Conservation (phyloP, 2,329 filamentous ascomycete genomes). For the Pseudopithomyces chartarum region DNA sequence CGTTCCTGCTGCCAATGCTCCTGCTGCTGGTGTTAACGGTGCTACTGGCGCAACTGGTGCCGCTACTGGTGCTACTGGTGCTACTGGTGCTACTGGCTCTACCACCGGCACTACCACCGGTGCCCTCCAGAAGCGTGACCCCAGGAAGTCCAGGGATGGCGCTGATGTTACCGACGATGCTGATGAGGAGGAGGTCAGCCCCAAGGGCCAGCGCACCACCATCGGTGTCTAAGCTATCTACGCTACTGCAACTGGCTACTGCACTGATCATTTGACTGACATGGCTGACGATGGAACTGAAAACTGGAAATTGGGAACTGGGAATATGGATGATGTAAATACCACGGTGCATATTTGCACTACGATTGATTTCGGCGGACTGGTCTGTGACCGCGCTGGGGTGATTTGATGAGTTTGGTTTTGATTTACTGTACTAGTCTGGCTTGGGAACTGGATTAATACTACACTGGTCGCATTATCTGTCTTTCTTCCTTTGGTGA, state of each 20-base stretch:
- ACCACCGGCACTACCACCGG: conserved; percentile 8
- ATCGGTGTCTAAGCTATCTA: conserved; percentile 9
- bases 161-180: conserved; percentile 36
- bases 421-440: neutral
- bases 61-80: conserved; percentile 1
- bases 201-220: conserved; percentile 15
- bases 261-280: neutral
- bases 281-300: neutral
- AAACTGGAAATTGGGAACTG: neutral
- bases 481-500: neutral
- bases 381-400: conserved; percentile 11
- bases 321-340: neutral
- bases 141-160: conserved; percentile 18
- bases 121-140: conserved; percentile 24
- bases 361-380: neutral
- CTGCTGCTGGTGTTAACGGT: conserved; percentile 1
- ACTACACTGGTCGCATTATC: conserved; percentile 1
- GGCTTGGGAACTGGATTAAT: conserved; percentile 8
- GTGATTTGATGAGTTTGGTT: neutral
- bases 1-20: neutral
- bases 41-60: conserved; percentile 1
- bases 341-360: neutral
- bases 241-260: neutral
- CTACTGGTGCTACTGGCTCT: neutral
- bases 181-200: conserved; percentile 42